Percentiles rank a stretch among this genome's conserved stretches.
Conservation (phyloP, 768 basidiomycete species). For the Crepidotus variabilis region DNA sequence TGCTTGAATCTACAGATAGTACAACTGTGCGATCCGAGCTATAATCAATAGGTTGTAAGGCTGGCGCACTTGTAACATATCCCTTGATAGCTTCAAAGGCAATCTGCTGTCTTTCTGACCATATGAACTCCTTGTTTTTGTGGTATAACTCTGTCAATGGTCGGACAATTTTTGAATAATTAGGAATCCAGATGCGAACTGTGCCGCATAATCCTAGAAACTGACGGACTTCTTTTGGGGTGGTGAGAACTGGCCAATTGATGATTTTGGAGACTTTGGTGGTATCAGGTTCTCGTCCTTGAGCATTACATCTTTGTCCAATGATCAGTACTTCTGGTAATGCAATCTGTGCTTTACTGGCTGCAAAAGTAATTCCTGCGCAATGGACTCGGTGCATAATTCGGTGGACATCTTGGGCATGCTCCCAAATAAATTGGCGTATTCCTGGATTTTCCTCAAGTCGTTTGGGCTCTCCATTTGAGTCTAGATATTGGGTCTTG, state of each 20-base stretch:
- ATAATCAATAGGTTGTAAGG: conserved; percentile 17
- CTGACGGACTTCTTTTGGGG: conserved; percentile 17
- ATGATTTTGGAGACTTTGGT: conserved; percentile 10
- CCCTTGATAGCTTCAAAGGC: conserved; percentile 18
- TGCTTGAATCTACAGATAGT: conserved; percentile 14
- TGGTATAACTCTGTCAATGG: neutral
- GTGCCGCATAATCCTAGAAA: conserved; percentile 26
- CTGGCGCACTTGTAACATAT: conserved; percentile 16
- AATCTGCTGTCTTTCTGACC: neutral
- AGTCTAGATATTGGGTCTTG: conserved; percentile 21
- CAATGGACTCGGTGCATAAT: conserved; percentile 25
- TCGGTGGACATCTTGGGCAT: conserved; percentile 25
- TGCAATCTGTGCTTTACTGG: conserved; percentile 19
- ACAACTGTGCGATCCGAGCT: conserved; percentile 7
- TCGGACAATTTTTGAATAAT: conserved; percentile 14
- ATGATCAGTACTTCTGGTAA: conserved; percentile 10
- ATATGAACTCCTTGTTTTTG: neutral
- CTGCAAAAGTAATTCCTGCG: conserved; percentile 20
- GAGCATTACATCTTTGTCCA: conserved; percentile 23
- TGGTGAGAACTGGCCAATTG: conserved; percentile 21
- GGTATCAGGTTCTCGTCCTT: conserved; percentile 23
- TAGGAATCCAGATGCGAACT: conserved; percentile 19
- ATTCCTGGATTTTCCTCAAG: conserved; percentile 24
- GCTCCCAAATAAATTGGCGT: conserved; percentile 35
- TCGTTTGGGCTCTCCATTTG: conserved; percentile 16